A percentile compares a stretch with the other conserved stretches of the same genome.
phyloP scores from a whole-genome alignment of 305 asterid genomes.

The Fraxinus ornus region DNA sequence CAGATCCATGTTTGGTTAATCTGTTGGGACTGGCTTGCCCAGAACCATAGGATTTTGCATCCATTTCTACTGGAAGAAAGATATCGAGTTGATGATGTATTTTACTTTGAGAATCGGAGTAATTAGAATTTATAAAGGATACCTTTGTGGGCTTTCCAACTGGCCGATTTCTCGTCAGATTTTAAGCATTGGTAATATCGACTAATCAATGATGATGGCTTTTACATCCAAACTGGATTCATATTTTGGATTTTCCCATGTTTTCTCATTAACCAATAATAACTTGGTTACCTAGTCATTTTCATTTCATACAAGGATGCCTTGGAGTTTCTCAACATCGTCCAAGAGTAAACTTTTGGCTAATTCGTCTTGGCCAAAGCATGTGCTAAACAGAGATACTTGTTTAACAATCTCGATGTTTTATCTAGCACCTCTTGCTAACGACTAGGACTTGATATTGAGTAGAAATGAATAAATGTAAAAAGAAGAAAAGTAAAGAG shows the following conservation, averaged over 20 bases:
- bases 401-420: not conserved
- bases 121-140: not conserved
- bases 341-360: not conserved
- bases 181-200: conserved; percentile 14
- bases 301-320: not conserved
- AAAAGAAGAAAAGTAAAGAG: not conserved
- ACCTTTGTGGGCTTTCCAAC: not conserved
- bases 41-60: conserved; percentile 17
- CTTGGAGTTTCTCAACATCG: not conserved
- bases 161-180: not conserved
- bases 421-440: not conserved
- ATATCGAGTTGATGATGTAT: not conserved
- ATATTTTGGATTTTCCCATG: not conserved
- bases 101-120: not conserved
- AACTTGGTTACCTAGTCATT: not conserved
- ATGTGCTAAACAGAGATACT: not conserved
- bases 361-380: not conserved
- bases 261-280: not conserved
- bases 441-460: not conserved
- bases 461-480: not conserved
- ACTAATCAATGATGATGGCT: not conserved
- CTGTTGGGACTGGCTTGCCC: conserved; percentile 13
- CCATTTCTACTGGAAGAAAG: conserved; percentile 22
- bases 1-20: conserved; percentile 14
- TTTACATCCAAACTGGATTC: not conserved